Percentiles rank a stretch among this genome's conserved stretches.
Conservation (phyloP, 139 green algal species). For the Chara braunii region DNA sequence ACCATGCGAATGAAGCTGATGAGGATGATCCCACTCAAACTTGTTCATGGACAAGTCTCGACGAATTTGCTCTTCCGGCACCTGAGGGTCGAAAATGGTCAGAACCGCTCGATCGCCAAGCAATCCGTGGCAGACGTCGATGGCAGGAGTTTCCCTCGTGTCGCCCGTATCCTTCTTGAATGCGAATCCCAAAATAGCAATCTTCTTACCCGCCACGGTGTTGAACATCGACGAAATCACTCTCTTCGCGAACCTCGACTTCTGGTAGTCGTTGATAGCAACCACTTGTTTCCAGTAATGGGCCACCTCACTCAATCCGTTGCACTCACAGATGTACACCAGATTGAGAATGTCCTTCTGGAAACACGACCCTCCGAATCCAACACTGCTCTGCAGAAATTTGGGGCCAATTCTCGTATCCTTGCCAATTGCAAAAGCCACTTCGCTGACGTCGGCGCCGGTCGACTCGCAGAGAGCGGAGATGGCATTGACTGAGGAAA, state of each 20-base stretch:
- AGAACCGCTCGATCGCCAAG: slow-evolving; percentile 65
- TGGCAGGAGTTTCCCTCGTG: slow-evolving; percentile 95
- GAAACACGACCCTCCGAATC: slow-evolving; percentile 99
- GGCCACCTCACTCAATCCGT: slow-evolving; percentile 85
- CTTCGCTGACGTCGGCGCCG: slow-evolving; percentile 84
- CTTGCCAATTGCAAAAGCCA: slow-evolving; percentile 82
- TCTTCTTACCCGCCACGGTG: slow-evolving; percentile 91
- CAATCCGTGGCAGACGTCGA: slow-evolving; percentile 89
- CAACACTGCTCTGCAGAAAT: slow-evolving; percentile 94
- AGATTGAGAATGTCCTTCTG: slow-evolving; percentile 99
- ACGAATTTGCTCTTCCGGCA: slow-evolving; percentile 34
- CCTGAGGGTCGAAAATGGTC: slow-evolving; percentile 82
- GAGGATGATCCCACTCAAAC: slow-evolving; percentile 35
- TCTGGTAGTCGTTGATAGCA: slow-evolving; percentile 98
- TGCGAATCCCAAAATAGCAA: slow-evolving; percentile 93
- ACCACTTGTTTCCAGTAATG: slow-evolving; percentile 80
- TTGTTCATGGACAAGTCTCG: slow-evolving; percentile 22
- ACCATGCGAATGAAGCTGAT: too few relatives aligned
- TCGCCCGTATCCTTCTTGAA: slow-evolving; percentile 95
- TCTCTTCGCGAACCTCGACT: slow-evolving; percentile 77
- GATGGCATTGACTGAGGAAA: slow-evolving; percentile 98
- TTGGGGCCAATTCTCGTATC: slow-evolving; percentile 92
- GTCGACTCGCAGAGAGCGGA: slow-evolving; percentile 95
- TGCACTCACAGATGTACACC: slow-evolving; percentile 79
- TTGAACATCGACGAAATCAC: slow-evolving; percentile 98